These are phyloP conservation scores for Breviolum minutum DNA, from an alignment of 73 alveolate species.

Conservation along the genomic window DNA sequence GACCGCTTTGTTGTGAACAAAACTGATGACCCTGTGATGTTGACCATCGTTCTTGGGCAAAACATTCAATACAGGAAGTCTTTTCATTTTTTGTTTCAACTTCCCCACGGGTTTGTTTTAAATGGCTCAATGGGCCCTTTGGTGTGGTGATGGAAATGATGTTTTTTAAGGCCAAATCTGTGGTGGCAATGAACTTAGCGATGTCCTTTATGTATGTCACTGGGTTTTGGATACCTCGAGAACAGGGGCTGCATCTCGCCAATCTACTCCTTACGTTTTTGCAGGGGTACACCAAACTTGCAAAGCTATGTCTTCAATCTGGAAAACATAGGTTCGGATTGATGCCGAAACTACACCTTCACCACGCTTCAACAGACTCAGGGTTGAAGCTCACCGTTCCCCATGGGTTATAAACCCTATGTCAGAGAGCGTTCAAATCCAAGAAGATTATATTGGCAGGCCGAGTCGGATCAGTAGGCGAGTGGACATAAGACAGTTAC, in stretches of 20 bases:
- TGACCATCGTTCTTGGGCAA: not conserved
- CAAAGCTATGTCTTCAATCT: not conserved
- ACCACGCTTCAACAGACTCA: not conserved
- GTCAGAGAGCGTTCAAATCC: not conserved
- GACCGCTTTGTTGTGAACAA: not conserved
- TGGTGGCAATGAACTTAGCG: not conserved
- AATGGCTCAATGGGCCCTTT: not conserved
- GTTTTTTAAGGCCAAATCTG: not conserved
- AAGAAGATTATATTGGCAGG: not conserved
- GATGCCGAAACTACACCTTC: not conserved
- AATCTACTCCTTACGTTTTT: not conserved
- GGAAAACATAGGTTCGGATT: not conserved
- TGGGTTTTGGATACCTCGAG: not conserved
- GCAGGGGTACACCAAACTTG: not conserved
- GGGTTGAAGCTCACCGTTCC: not conserved
- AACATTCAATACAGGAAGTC: not conserved
- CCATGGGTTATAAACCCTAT: not conserved
- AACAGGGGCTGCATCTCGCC: not conserved
- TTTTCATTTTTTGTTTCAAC: not conserved
- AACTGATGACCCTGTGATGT: not conserved
- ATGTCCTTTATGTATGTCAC: not conserved
- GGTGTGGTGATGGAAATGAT: not conserved
- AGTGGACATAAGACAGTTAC: not conserved
- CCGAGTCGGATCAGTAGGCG: not conserved
- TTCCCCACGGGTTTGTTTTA: not conserved